Evolutionary conservation across 2,329 filamentous ascomycete species (phyloP), one percentile per base, ranked within the genome.

Genomic region (Gliomastix tumulicola): DNA sequence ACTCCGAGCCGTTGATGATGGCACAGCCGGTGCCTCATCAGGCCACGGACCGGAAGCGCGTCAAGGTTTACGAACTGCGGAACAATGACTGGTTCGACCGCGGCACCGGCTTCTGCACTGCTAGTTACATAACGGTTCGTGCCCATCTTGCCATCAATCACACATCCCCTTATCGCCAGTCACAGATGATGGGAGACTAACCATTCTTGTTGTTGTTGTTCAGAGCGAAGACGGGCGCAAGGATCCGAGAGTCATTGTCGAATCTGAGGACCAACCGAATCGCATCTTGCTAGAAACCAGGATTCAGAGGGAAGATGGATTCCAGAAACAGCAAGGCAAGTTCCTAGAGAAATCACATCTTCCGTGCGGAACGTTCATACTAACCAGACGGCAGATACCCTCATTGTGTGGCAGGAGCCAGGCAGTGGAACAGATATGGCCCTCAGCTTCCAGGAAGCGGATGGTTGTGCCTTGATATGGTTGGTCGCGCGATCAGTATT

Each of bases 21-120:
- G 78, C 78, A 76, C 77, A 81, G 68, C 65, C 68, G 51, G 76
- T 80, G 76, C 76, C 76, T 76, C 76, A 79, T 75, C 74, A 71
- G 66, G 65, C 71, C 60, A 72, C 72, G 61, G 76, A 81, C 54
- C 78, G 71, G 65, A 79, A 76, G 62, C 76, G 92, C 73, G 92
- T 97, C 64, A 98, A 98, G 73, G 92, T 98, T 59, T 98, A 98
- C 64, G 92, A 97, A 70, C 76, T 98, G 54, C 88, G 87, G 62
- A 88, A 95, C 66, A 95, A 94, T 74, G 92, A 97, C 78, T 98
- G 92, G 92, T 96, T 90, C 59, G 92, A 98, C 66, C 77, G 90
- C 54, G 92, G 92, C 46, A 98, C 92, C 33, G 92, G 92, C 44
- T 96, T 96, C 62, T 97, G 92, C 61, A 86, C 79, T 41, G 88